Evolutionary conservation across 805 yeast genomes (phyloP), one percentile per base, ranked within the genome.

Genomic region (Maudiozyma saulgeensis): DNA sequence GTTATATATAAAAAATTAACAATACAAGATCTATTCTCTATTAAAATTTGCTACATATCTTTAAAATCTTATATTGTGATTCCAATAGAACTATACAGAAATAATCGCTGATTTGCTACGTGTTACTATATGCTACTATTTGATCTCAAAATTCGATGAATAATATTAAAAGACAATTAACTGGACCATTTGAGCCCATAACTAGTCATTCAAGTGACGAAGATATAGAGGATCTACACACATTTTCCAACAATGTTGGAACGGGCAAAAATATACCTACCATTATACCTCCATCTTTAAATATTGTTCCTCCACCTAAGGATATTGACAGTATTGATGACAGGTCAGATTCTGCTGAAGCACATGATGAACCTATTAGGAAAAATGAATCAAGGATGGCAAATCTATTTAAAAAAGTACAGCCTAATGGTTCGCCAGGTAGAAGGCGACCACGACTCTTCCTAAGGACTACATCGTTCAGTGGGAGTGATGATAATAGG

Each of bases 111-210:
- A 21, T 21, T 21, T 21, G 23, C 23, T 21, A 21, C 23, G 4
- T 21, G 32, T 28, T 28, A 8, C 32, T 28, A 28, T 6, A 28
- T 18, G 16, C 8, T n/a, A 18, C 21, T 18, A 18, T n/a, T 9
- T 15, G 38, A 35, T n/a, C 18, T 3, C 16, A 15, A 35, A n/a
- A 11, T 38, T 9, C 16, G n/a, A 56, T 57, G 62, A 54, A 47
- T 21, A 45, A 40, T 41, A 42, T 43, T 32, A 56, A 52, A 39
- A 56, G 63, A 44, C 53, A 53, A 19, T 47, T 59, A 11, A 57
- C 63, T 2, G 55, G 53, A 4, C 53, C 55, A 21, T 58, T 55
- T 25, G 62, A 58, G 39, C 56, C 55, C 19, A 15, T 43, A 8
- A 28, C 34, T 2, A 48, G 43, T 43, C 44, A 28, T 16, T 43